phyloP scores from a whole-genome alignment of 441 rosid genomes.

The Euphorbia celastroides region DNA sequence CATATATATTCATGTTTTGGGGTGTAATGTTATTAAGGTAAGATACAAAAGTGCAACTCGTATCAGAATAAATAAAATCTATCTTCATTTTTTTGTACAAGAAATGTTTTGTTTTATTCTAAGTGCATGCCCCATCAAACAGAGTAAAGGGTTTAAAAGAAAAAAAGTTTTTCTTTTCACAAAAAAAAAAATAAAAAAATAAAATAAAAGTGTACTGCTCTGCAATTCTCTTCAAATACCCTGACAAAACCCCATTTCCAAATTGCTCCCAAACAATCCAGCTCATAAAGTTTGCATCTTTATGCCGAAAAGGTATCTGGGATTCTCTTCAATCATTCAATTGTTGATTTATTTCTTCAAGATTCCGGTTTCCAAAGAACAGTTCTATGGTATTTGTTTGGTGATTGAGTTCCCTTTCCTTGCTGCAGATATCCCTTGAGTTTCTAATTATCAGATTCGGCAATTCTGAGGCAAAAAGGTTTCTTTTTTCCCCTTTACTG shows the following conservation, averaged over 20 bases:
- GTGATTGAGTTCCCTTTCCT: conserved; percentile 10
- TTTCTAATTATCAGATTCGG: background rate
- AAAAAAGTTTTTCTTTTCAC: conserved; percentile 18
- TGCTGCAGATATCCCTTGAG: conserved; percentile 27
- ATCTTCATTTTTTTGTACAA: background rate
- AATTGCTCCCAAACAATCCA: background rate
- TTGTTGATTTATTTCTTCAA: background rate
- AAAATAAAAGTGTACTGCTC: background rate
- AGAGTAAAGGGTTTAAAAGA: conserved; percentile 28
- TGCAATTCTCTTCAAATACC: background rate
- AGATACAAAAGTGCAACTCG: too few species aligned
- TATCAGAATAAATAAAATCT: too few species aligned
- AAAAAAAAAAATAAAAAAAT: too few species aligned
- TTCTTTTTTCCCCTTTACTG: background rate
- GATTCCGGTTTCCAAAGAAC: background rate
- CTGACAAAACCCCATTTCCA: background rate
- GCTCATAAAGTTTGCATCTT: conserved; percentile 19
- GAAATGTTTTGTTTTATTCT: background rate
- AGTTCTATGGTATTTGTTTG: background rate
- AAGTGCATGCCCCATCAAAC: conserved; percentile 13
- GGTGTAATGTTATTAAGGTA: too few species aligned
- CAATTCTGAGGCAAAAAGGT: background rate
- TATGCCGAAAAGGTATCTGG: background rate
- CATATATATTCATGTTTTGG: too few species aligned
- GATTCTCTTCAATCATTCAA: conserved; percentile 9